Base-by-base conservation (phyloP, 441 rosid species). In the Kokia cookei region DNA sequence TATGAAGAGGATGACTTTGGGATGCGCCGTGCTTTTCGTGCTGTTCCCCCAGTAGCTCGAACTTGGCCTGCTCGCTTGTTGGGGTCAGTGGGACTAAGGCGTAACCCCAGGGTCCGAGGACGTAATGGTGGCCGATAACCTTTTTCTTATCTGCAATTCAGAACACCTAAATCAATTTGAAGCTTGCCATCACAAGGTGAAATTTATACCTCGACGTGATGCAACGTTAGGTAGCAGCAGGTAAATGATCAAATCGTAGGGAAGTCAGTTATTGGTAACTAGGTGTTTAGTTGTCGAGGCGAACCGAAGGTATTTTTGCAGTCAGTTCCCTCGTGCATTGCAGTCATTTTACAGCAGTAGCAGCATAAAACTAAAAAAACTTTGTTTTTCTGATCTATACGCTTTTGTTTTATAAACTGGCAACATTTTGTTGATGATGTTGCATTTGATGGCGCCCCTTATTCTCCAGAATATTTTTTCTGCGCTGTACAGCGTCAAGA, bases 1-100 rank as follows among this genome's bases (percentile, higher is more conserved):
- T 68, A 86, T 77, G 87, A 82, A 19, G 84, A 78, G n/a, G 85
- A 84, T 11, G 90, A 82, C 61, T 81, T 77, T 24, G 84, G 57
- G 22, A 61, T 75, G 73, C 81, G 6, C 24, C 76, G 69, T 35
- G 13, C 85, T 68, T 73, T 84, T 3, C 82, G 83, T 45, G 75
- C 83, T 55, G 78, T 83, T 55, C 79, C 86, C 66, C 73, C 86
- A 48, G 71, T 81, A 10, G 62, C 79, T 48, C 80, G 82, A 26
- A 73, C 79, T 59, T 65, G 72, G 60, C 86, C 79, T 14, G 64
- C 87, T 81, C 51, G 82, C 43, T 45, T 86, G 27, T 72, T 86
- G 64, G 57, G 71, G 3, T 11, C 42, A 3, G 40, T 22, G 4
- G 75, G 80, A 17, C 61, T 82, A 29, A 82, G 91, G 80, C 84